Conservation (phyloP, 1,139 yeast species). For the Taphrina wiesneri region DNA sequence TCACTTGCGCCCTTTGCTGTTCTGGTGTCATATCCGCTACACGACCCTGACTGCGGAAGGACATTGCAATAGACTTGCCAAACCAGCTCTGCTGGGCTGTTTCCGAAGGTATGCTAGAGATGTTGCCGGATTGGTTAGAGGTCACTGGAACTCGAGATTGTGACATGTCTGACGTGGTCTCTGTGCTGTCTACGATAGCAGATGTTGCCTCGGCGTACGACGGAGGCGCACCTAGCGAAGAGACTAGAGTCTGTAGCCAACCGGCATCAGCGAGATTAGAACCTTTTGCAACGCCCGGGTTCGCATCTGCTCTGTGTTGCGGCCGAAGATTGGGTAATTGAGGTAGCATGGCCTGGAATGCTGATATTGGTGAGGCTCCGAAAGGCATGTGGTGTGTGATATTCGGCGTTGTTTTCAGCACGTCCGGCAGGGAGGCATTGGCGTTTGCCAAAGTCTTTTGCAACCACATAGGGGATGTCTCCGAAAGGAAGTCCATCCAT, state of each 20-base stretch:
- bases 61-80: not conserved
- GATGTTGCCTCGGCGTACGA: conserved; percentile 26
- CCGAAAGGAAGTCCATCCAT: conserved; percentile 20
- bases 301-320: not conserved
- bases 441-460: conserved; percentile 21
- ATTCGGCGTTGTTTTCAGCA: conserved; percentile 4
- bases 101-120: not conserved
- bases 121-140: no score
- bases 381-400: conserved; percentile 3
- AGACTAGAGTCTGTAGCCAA: conserved; percentile 18
- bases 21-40: conserved; percentile 26
- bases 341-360: conserved; percentile 28
- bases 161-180: not conserved
- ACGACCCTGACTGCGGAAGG: conserved; percentile 20
- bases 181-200: not conserved
- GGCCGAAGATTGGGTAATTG: not conserved
- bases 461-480: conserved; percentile 21
- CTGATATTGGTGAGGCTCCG: conserved; percentile 1
- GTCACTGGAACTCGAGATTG: no score
- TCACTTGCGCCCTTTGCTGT: conserved; percentile 26
- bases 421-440: conserved; percentile 13
- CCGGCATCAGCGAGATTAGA: conserved; percentile 2
- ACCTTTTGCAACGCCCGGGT: not conserved
- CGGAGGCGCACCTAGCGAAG: conserved; percentile 25
- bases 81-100: not conserved